Conservation (phyloP, 192 early-diverging fungal species). For the Mortierella claussenii region DNA sequence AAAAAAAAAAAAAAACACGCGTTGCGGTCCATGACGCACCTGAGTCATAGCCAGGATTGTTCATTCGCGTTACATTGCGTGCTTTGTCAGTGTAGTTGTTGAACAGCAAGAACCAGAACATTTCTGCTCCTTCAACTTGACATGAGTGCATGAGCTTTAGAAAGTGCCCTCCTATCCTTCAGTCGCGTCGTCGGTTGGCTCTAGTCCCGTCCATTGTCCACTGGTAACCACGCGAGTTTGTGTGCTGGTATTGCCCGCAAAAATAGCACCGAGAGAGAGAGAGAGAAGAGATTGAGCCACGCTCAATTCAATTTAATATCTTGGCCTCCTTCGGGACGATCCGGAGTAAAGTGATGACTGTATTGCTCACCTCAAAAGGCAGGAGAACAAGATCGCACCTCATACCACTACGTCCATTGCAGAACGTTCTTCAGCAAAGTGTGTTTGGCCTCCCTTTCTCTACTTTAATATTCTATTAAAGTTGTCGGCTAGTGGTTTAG, state of each 20-base stretch:
- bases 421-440: no score
- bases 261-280: not conserved
- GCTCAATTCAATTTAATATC: not conserved
- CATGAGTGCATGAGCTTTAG: no score
- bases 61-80: no score
- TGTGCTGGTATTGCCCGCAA: not conserved
- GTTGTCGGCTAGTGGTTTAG: no score
- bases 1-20: not conserved
- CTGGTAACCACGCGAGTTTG: not conserved
- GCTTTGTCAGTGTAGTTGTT: no score
- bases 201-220: not conserved
- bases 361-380: conserved; percentile 42
- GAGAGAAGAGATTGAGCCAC: not conserved
- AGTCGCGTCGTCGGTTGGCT: not conserved
- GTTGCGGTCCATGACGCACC: not conserved
- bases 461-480: no score
- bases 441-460: no score
- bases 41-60: no score
- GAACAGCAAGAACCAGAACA: no score
- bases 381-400: no score
- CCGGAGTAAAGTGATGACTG: conserved; percentile 13
- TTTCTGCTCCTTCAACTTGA: no score
- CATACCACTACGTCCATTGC: no score
- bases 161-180: not conserved
- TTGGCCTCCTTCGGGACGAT: conserved; percentile 8